Conservation (phyloP, 2,329 filamentous ascomycete species). For the Penicillium sumatraense region DNA sequence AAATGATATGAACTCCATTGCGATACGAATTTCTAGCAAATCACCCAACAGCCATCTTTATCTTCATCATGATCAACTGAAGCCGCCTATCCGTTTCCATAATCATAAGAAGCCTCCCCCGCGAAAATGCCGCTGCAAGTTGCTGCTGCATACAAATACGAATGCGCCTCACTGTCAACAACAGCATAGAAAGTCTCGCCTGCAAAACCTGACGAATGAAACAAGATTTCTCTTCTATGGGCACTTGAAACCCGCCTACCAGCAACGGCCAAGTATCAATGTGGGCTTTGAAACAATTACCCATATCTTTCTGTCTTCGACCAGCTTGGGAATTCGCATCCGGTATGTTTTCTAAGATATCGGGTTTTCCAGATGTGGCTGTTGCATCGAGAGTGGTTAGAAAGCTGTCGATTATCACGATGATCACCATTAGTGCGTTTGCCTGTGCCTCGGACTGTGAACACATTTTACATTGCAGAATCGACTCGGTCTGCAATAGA, state of each 20-base stretch:
- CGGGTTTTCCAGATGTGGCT: slow-evolving; percentile 16
- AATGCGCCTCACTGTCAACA: slow-evolving; percentile 32
- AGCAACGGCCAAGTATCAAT: slow-evolving; percentile 32
- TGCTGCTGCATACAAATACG: slow-evolving; percentile 31
- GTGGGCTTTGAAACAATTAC: slow-evolving; percentile 20
- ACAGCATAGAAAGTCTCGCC: slow-evolving; percentile 32
- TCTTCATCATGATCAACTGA: slow-evolving; percentile 35
- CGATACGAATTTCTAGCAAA: not conserved
- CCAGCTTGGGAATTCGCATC: not conserved
- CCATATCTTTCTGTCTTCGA: slow-evolving; percentile 1
- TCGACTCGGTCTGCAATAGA: slow-evolving; percentile 32
- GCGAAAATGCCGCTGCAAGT: slow-evolving; percentile 21
- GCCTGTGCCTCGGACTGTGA: slow-evolving; percentile 25
- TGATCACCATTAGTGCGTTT: slow-evolving; percentile 35
- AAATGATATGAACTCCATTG: not conserved
- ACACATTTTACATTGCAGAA: slow-evolving; percentile 35
- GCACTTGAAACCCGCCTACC: slow-evolving; percentile 32
- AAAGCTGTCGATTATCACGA: slow-evolving; percentile 36
- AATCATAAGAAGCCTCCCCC: slow-evolving; percentile 34
- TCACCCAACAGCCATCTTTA: slow-evolving; percentile 28
- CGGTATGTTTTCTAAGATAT: slow-evolving; percentile 14
- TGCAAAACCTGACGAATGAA: slow-evolving; percentile 35
- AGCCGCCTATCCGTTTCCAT: slow-evolving; percentile 37
- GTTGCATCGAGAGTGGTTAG: slow-evolving; percentile 31
- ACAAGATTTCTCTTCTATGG: slow-evolving; percentile 31